Conservation (phyloP, 768 basidiomycete genomes). For the Goffeauzyma gilvescens region DNA sequence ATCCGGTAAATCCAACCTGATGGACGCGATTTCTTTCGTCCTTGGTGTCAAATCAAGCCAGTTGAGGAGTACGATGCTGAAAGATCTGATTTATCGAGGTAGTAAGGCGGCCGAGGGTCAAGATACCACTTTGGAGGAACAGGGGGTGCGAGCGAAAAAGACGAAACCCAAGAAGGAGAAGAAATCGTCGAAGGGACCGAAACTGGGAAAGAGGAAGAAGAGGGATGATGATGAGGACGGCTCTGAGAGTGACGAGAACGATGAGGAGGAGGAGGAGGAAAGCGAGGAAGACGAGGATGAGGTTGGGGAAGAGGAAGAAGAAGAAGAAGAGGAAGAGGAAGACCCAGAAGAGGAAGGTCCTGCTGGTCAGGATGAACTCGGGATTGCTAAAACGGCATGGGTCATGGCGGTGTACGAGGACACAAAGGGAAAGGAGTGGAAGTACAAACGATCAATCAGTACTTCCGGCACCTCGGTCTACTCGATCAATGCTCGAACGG, state of each 20-base stretch:
- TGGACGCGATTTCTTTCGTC: constrained; percentile 99
- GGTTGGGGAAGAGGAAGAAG: constrained; percentile 33
- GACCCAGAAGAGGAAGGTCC: constrained; percentile 55
- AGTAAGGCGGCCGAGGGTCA: constrained; percentile 36
- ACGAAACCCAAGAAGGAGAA: constrained; percentile 21
- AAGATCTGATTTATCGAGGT: constrained; percentile 92
- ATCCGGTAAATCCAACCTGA: constrained; percentile 93
- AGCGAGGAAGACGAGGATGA: constrained; percentile 34
- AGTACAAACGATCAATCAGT: constrained; percentile 56
- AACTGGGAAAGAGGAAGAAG: constrained; percentile 13
- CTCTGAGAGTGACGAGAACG: constrained; percentile 25
- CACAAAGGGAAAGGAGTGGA: constrained; percentile 57
- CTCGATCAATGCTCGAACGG: constrained; percentile 56
- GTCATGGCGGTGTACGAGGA: constrained; percentile 82
- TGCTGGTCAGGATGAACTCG: not conserved
- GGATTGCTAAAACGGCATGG: constrained; percentile 68
- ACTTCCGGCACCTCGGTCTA: constrained; percentile 84
- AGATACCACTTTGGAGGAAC: no score
- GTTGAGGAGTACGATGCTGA: constrained; percentile 76
- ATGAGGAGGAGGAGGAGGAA: constrained; percentile 33
- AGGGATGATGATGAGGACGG: constrained; percentile 7
- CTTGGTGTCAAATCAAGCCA: constrained; percentile 89
- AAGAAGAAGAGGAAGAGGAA: constrained; percentile 38
- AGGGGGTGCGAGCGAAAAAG: constrained; percentile 31
- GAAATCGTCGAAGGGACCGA: not conserved